Percentiles rank a stretch among this genome's conserved stretches.
These are phyloP conservation scores for Rhodotorula glutinis DNA, from an alignment of 1,284 basidiomycete genomes.

Conservation along the genomic window DNA sequence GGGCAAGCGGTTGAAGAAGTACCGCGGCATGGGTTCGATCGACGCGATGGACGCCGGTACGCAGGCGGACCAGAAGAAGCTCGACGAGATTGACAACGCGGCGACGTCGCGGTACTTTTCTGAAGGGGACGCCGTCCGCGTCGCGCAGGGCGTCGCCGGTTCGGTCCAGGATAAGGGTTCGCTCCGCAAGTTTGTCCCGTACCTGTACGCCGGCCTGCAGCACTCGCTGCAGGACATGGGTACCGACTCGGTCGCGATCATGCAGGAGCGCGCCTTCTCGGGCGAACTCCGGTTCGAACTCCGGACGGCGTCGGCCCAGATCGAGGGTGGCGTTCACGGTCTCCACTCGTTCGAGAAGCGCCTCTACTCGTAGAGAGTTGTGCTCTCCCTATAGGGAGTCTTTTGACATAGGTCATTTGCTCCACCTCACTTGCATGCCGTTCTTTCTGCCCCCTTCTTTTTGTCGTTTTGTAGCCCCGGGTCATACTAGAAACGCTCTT, in stretches of 20 bases:
- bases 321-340: slow-evolving; percentile 94
- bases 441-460: background rate
- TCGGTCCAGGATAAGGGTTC: slow-evolving; percentile 98
- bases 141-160: slow-evolving; percentile 90
- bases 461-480: too few relatives aligned
- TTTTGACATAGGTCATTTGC: background rate
- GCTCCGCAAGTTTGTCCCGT: slow-evolving; percentile 71
- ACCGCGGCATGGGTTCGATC: slow-evolving; percentile 96
- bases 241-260: slow-evolving; percentile 62
- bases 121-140: slow-evolving; percentile 89
- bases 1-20: slow-evolving; percentile 96
- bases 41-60: slow-evolving; percentile 78
- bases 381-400: too few relatives aligned
- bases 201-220: slow-evolving; percentile 54
- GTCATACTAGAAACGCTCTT: too few relatives aligned
- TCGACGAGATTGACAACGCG: slow-evolving; percentile 70
- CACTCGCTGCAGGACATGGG: slow-evolving; percentile 96
- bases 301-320: slow-evolving; percentile 89
- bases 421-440: too few relatives aligned
- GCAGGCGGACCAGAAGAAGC: slow-evolving; percentile 54
- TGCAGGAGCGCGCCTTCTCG: slow-evolving; percentile 62
- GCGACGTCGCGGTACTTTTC: slow-evolving; percentile 97
- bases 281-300: slow-evolving; percentile 86
- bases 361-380: slow-evolving; percentile 55
- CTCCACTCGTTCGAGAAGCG: slow-evolving; percentile 75